A percentile compares a stretch with the other conserved stretches of the same genome.
phyloP scores from a whole-genome alignment of 140 eudicot genomes.

The Oenanthe javanica region DNA sequence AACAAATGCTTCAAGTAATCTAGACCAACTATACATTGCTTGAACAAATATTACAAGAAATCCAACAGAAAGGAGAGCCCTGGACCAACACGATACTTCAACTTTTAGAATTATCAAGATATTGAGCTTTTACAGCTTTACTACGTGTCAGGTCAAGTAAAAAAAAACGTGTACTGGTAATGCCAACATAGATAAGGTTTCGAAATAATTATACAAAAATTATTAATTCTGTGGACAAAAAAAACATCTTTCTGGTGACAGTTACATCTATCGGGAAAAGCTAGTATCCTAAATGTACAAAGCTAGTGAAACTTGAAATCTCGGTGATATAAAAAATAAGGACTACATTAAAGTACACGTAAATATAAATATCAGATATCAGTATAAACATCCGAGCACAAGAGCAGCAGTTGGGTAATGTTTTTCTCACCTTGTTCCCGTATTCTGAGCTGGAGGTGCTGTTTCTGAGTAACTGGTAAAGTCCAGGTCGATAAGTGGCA shows the following conservation, averaged over 20 bases:
- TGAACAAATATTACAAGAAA: background rate
- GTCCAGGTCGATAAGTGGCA: constrained; percentile 78
- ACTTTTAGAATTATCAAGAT: background rate
- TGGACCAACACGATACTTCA: background rate
- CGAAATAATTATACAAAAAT: background rate
- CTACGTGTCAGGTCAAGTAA: background rate
- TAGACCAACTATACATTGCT: background rate
- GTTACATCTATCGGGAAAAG: background rate
- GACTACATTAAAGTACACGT: background rate
- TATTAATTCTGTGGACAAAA: background rate
- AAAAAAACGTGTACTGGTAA: background rate
- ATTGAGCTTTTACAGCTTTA: background rate
- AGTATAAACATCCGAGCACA: background rate
- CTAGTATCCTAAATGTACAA: constrained; percentile 23
- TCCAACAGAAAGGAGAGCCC: background rate
- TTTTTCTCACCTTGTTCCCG: constrained; percentile 30
- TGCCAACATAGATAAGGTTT: background rate
- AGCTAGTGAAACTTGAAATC: constrained; percentile 7
- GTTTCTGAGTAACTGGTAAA: constrained; percentile 29
- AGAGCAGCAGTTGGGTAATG: background rate
- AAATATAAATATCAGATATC: background rate
- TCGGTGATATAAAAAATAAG: background rate
- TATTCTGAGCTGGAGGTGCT: constrained; percentile 41
- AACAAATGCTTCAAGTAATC: too few species aligned
- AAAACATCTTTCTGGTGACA: background rate